Evolutionary conservation across 108 stramenopile genomes (phyloP).

Genomic region (Fistulifera solaris): DNA sequence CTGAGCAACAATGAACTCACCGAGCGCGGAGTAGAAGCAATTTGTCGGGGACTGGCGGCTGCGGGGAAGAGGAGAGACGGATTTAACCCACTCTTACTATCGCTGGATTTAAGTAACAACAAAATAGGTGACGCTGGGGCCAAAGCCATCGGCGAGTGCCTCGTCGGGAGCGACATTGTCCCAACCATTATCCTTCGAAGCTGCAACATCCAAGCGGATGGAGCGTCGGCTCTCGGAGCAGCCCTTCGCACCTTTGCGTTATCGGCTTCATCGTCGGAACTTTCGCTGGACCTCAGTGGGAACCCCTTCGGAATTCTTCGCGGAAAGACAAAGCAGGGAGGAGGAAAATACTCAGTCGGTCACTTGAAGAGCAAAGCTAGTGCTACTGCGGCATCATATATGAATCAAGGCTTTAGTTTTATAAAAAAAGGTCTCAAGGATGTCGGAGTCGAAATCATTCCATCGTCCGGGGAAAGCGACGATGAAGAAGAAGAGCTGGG

Average conservation of each 20-base stretch:
- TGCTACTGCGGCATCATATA: conserved; percentile 51
- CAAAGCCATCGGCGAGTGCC: conserved; percentile 28
- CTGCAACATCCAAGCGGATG: conserved; percentile 61
- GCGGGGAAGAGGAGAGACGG: conserved; percentile 1
- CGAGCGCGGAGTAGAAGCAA: conserved; percentile 44
- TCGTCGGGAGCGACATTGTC: conserved; percentile 13
- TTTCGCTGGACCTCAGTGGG: conserved; percentile 50
- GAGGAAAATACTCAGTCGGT: conserved; percentile 42
- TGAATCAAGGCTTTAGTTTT: conserved; percentile 47
- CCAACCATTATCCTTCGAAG: conserved; percentile 45
- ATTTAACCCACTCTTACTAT: conserved; percentile 17
- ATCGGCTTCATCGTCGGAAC: not conserved
- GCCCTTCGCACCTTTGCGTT: conserved; percentile 24
- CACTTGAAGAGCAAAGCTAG: conserved; percentile 62
- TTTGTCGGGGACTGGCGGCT: conserved; percentile 37
- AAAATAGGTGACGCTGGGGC: conserved; percentile 50
- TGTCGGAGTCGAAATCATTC: conserved; percentile 21
- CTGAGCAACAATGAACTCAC: conserved; percentile 72
- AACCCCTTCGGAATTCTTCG: conserved; percentile 61
- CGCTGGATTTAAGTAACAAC: conserved; percentile 65
- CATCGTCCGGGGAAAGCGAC: conserved; percentile 31
- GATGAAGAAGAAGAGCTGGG: conserved; percentile 56
- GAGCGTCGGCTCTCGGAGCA: conserved; percentile 44
- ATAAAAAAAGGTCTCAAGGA: conserved; percentile 55
- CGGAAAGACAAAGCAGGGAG: conserved; percentile 38